phyloP scores from a whole-genome alignment of 1,284 basidiomycete species.

The Ganoderma meredithae region DNA sequence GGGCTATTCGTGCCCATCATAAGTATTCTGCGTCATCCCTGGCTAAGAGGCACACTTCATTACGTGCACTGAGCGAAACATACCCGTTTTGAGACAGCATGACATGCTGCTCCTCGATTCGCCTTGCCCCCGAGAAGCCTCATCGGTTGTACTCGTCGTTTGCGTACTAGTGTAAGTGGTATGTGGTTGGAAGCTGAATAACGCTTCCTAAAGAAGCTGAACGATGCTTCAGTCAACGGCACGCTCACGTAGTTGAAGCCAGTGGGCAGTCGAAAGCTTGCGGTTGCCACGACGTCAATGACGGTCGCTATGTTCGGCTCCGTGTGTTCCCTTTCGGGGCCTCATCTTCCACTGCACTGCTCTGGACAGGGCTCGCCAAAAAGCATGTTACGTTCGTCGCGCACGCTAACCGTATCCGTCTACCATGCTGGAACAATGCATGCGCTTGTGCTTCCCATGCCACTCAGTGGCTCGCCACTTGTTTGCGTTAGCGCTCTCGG shows the following conservation, averaged over 20 bases:
- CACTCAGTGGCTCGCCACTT: slow-evolving; percentile 9
- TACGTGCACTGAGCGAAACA: no score
- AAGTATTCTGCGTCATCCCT: no score
- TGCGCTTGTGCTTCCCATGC: slow-evolving; percentile 9
- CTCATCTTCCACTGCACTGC: neutral
- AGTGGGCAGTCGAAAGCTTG: neutral
- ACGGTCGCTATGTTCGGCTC: neutral
- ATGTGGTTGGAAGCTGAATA: no score
- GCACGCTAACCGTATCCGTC: slow-evolving; percentile 1
- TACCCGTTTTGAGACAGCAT: no score
- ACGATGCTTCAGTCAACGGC: no score
- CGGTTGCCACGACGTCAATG: neutral
- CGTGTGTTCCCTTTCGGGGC: neutral
- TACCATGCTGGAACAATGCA: slow-evolving; percentile 1
- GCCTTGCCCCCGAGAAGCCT: no score
- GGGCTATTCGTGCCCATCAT: no score
- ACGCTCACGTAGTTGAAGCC: neutral
- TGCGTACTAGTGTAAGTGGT: no score
- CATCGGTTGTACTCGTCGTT: no score
- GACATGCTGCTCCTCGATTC: no score
- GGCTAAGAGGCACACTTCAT: no score
- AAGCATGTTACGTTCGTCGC: neutral
- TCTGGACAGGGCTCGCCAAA: neutral
- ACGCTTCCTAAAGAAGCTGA: no score
- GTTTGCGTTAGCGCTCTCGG: neutral